Evolutionary conservation across 2,329 filamentous ascomycete genomes (phyloP).

Genomic region (Pseudonectria foliicola): DNA sequence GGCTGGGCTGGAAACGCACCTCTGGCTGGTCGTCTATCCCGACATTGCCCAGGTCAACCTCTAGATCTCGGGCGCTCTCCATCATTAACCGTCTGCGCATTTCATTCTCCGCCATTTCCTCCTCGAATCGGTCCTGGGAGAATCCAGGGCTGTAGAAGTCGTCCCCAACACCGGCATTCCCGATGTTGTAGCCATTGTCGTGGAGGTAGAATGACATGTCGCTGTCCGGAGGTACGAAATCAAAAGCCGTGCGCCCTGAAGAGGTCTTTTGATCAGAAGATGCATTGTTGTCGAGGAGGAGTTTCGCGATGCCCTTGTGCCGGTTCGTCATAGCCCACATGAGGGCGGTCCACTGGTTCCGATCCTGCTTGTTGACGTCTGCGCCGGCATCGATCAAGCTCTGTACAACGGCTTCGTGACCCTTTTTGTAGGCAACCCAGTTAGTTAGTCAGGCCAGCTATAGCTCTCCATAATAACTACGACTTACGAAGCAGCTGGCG

Average conservation of each 20-base stretch:
- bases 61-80: constrained; percentile 94
- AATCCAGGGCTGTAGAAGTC: constrained; percentile 94
- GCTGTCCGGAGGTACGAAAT: constrained; percentile 91
- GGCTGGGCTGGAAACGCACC: constrained; percentile 41
- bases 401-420: constrained; percentile 82
- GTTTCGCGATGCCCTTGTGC: constrained; percentile 92
- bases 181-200: constrained; percentile 87
- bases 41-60: constrained; percentile 92
- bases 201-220: constrained; percentile 95
- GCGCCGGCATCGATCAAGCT: constrained; percentile 79
- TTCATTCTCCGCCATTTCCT: constrained; percentile 95
- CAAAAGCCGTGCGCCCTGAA: constrained; percentile 86
- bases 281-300: constrained; percentile 84
- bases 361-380: constrained; percentile 87
- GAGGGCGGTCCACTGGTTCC: constrained; percentile 92
- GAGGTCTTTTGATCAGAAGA: constrained; percentile 95
- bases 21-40: constrained; percentile 94
- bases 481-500: constrained; percentile 86
- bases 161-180: constrained; percentile 69
- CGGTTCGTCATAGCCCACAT: constrained; percentile 99
- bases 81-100: constrained; percentile 97
- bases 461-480: not conserved
- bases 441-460: constrained; percentile 5
- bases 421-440: constrained; percentile 42
- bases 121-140: constrained; percentile 88